A percentile compares a stretch with the other conserved stretches of the same genome.
These are phyloP conservation scores for Penicillium daleae DNA, from an alignment of 495 filamentous ascomycete species.

Conservation along the genomic window DNA sequence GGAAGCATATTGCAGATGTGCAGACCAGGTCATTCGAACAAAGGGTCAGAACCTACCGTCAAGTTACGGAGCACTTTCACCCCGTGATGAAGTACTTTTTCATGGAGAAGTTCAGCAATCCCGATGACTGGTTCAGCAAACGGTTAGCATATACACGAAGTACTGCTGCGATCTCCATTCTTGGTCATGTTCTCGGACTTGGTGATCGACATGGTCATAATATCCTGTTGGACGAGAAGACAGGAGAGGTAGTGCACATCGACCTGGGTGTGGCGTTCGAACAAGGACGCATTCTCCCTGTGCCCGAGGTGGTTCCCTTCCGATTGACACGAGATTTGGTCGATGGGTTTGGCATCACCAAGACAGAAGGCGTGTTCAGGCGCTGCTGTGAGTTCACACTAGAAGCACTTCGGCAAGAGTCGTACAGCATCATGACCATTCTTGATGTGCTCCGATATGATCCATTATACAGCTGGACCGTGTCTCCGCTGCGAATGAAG, in stretches of 20 bases:
- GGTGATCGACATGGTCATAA: conserved; percentile 97
- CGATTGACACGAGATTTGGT: conserved; percentile 93
- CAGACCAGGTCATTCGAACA: conserved; percentile 67
- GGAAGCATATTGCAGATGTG: conserved; percentile 74
- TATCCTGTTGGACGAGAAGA: conserved; percentile 87
- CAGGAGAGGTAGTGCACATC: conserved; percentile 94
- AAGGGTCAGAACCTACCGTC: conserved; percentile 73
- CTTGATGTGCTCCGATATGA: conserved; percentile 95
- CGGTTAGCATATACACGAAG: conserved; percentile 88
- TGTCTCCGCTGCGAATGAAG: conserved; percentile 85
- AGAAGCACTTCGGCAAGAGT: conserved; percentile 88
- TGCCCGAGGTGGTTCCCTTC: conserved; percentile 95
- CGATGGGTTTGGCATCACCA: conserved; percentile 95
- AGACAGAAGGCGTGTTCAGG: conserved; percentile 93
- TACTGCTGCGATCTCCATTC: conserved; percentile 92
- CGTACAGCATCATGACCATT: conserved; percentile 95
- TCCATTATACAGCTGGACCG: conserved; percentile 92
- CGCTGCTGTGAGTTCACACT: conserved; percentile 97
- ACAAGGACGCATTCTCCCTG: conserved; percentile 86
- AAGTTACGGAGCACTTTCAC: conserved; percentile 77
- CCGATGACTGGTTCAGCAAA: conserved; percentile 91
- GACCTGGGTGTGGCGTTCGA: conserved; percentile 97
- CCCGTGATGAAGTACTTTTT: conserved; percentile 98
- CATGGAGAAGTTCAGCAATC: conserved; percentile 90
- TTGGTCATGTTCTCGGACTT: conserved; percentile 92